Evolutionary conservation across 1,284 basidiomycete species (phyloP).

Genomic region (Cryptococcus sp.): DNA sequence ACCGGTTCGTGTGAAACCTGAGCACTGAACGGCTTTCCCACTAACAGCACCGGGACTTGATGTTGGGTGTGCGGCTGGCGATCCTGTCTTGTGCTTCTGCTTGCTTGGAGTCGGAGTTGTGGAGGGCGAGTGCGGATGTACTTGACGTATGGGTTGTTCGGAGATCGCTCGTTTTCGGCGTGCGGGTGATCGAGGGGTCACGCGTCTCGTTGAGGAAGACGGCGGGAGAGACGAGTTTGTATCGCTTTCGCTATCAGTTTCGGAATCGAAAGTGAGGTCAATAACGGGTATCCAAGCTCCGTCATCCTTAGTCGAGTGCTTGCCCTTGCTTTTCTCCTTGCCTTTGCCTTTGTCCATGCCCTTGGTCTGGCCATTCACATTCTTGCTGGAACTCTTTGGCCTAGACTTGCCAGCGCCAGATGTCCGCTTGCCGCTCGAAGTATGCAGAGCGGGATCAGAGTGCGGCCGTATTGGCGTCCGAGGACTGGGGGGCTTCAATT

Average conservation of each 20-base stretch:
- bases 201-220: background rate
- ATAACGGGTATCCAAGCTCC: conserved; percentile 14
- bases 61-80: background rate
- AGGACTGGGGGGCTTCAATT: conserved; percentile 4
- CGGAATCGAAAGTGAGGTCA: conserved; percentile 17
- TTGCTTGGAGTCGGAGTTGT: background rate
- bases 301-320: background rate
- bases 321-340: background rate
- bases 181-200: conserved; percentile 27
- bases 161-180: conserved; percentile 22
- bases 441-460: conserved; percentile 15
- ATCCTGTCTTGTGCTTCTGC: background rate
- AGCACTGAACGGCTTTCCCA: conserved; percentile 34
- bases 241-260: background rate
- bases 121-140: background rate
- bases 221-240: background rate
- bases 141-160: conserved; percentile 16
- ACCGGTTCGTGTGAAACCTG: conserved; percentile 49
- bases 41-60: background rate
- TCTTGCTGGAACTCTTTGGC: background rate
- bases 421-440: background rate
- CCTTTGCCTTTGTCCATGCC: background rate
- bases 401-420: background rate
- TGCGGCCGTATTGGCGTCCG: conserved; percentile 8
- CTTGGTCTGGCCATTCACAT: background rate